phyloP scores from a whole-genome alignment of 1,284 basidiomycete genomes.

The Porogramme epimiltina region DNA sequence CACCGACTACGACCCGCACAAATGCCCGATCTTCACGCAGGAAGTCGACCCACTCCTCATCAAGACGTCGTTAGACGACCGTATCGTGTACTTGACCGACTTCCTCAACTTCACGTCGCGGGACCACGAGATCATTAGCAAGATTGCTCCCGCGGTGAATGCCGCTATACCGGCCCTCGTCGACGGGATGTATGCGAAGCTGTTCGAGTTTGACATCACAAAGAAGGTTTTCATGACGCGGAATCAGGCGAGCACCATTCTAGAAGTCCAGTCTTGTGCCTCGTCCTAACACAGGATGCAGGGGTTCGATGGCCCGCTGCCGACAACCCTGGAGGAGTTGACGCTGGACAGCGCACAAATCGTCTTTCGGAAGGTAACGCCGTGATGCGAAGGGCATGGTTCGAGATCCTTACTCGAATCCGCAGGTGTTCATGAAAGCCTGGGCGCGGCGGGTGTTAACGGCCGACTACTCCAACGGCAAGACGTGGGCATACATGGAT shows the following conservation, averaged over 20 bases:
- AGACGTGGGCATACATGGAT: conserved; percentile 51
- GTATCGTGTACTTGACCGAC: conserved; percentile 43
- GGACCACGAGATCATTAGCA: conserved; percentile 43
- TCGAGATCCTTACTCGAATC: not conserved
- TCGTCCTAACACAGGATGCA: conserved; percentile 10
- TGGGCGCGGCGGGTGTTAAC: conserved; percentile 41
- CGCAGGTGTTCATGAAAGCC: conserved; percentile 39
- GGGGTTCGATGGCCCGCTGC: conserved; percentile 39
- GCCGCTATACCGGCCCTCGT: conserved; percentile 45
- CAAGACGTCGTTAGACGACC: conserved; percentile 36
- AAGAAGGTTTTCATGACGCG: conserved; percentile 41
- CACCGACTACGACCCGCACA: conserved; percentile 13
- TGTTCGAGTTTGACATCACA: conserved; percentile 50
- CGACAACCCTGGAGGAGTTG: conserved; percentile 41
- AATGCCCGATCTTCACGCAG: conserved; percentile 32
- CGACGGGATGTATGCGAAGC: conserved; percentile 47
- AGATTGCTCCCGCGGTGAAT: conserved; percentile 42
- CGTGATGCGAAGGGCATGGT: not conserved
- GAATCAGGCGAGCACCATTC: conserved; percentile 30
- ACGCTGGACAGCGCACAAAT: conserved; percentile 47
- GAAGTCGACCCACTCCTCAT: conserved; percentile 33
- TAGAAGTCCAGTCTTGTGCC: not conserved
- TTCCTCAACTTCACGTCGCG: conserved; percentile 45
- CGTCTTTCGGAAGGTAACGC: conserved; percentile 44
- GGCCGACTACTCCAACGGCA: conserved; percentile 43